Evolutionary conservation across 345 rosid species (phyloP), one percentile per base, ranked within the genome.

Genomic region (Mallotus nudiflorus): DNA sequence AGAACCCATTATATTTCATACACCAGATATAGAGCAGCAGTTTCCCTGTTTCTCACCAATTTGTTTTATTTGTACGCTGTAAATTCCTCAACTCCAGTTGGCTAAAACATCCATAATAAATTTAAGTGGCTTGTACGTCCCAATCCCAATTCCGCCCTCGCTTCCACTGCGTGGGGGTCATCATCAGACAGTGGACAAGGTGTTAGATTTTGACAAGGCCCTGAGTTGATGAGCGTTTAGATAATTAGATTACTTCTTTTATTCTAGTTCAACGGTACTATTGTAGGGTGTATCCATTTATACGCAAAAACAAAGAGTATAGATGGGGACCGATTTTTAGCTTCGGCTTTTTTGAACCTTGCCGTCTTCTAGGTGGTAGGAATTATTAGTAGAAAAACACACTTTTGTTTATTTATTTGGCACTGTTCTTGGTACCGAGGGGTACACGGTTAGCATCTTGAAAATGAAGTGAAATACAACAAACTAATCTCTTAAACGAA

Each of bases 141-240:
- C 46, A 15, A 19, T 52, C 29, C 22, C 22, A 61, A 39, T 4
- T 19, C 12, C 46, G 9, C 46, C 46, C 46, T n/a, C 46, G 4
- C 9, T 8, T 12, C 46, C 46, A 5, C 4, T 5, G 9, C 11
- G 35, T 31, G 12, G 33, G 60, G 16, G 7, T 5, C 4, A 9
- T 55, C 14, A 27, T 24, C 35, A 25, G 40, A 24, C 45, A 60
- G 40, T 42, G 20, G 62, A 27, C 8, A 44, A 28, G 61, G 28
- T 54, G 39, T 61, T 46, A 46, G 76, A 70, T 56, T 78, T 67
- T 74, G 78, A 66, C 73, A 39, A 31, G 54, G 65, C 78, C 78
- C n/a, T 37, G 60, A 22, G 57, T 13, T 53, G 57, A 33, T 4
- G 33, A 66, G 50, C 52, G 14, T 55, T 0, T 62, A 60, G n/a